Evolutionary conservation across 2,329 filamentous ascomycete species (phyloP), one percentile per base, ranked within the genome.

Genomic region (Scorias spongiosa): DNA sequence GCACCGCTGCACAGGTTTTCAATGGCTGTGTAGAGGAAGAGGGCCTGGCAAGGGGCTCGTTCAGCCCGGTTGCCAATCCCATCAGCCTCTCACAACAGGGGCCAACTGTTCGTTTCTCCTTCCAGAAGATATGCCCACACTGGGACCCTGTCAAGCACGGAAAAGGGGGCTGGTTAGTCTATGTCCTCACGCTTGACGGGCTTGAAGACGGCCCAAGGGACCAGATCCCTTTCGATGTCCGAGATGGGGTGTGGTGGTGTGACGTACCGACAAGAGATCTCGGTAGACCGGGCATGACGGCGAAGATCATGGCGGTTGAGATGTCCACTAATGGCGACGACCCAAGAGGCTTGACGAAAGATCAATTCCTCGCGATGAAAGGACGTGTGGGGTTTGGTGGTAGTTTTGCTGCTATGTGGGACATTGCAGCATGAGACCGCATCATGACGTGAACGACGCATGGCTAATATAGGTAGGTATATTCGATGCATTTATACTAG

Each of bases 221-320:
- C 38, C 71, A 76, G 44, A 64, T 89, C 1, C 76, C 83, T 0
- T 75, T 94, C 44, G 74, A 84, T 58, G 54, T 64, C 10, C 81
- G 76, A n/a, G 82, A 89, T 47, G 84, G 82, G 11, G 81, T 80
- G 64, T 93, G 82, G 76, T 93, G 84, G 78, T 63, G 78, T 1
- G 89, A 95, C 62, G 73, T 95, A 2, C 55, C 60, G 3, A 67
- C 76, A 1, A 62, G 67, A 29, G 73, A 80, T 45, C 64, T 93
- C 15, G 85, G 85, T 1, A 68, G 68, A 0, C 74, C 78, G 0
- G 84, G 84, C 54, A 66, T 87, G 62, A 75, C 71, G 43, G 65
- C 89, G 5, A 72, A 71, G 50, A 62, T 91, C 28, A 74, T 74
- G 45, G 74, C 76, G 15, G 66, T 93, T 32, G 3, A 36, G 32